These are phyloP conservation scores for Leucaena leucocephala DNA, from an alignment of 306 rosid species.

Conservation along the genomic window DNA sequence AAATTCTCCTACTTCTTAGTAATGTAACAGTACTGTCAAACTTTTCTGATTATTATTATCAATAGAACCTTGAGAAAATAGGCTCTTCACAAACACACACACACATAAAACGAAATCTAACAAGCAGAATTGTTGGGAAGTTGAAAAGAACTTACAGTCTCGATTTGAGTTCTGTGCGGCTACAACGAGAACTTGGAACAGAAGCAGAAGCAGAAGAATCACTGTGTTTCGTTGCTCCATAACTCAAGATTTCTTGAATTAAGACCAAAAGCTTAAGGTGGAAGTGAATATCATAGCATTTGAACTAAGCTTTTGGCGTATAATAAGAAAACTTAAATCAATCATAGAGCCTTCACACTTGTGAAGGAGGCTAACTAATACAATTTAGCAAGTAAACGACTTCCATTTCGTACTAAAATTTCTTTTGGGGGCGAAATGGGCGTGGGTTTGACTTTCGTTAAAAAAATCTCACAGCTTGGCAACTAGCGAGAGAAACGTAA, in stretches of 20 bases:
- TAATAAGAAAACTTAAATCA: constrained; percentile 17
- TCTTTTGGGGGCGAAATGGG: neutral
- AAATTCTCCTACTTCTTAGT: neutral
- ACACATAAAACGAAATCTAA: constrained; percentile 14
- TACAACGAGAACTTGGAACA: constrained; percentile 42
- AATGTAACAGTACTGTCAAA: too few species aligned
- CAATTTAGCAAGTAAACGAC: constrained; percentile 41
- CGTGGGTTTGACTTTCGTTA: neutral
- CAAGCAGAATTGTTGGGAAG: constrained; percentile 1
- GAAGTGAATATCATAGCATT: constrained; percentile 6
- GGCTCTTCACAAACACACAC: neutral
- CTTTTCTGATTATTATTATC: neutral
- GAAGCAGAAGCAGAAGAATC: constrained; percentile 39
- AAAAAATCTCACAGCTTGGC: neutral
- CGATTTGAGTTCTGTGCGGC: constrained; percentile 38
- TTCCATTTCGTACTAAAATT: constrained; percentile 11
- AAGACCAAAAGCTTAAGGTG: neutral
- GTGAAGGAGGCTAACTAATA: constrained; percentile 35
- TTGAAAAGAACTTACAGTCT: constrained; percentile 49
- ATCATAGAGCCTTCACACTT: constrained; percentile 14
- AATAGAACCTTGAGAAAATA: neutral
- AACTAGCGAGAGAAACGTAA: neutral
- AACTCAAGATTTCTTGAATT: neutral
- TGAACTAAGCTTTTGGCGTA: neutral
- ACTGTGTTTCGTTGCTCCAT: constrained; percentile 39